Conservation (phyloP, 331 rosid species). For the Dryas integrifolia region DNA sequence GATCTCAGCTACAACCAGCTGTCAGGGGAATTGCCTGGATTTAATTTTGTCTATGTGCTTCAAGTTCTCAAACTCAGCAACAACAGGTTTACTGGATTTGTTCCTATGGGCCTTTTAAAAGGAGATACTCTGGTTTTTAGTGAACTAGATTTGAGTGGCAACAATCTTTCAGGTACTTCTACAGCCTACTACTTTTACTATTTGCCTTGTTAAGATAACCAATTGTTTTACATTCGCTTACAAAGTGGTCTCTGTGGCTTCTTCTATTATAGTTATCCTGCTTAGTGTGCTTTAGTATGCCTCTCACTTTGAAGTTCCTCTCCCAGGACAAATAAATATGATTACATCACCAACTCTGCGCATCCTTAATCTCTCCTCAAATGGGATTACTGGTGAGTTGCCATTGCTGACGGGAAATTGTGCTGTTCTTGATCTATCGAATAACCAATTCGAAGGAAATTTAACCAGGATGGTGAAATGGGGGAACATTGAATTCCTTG, state of each 20-base stretch:
- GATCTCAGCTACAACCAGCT: constrained; percentile 91
- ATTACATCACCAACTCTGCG: constrained; percentile 69
- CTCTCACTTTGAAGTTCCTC: constrained; percentile 34
- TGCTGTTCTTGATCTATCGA: constrained; percentile 84
- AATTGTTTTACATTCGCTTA: constrained; percentile 9
- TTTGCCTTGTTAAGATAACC: constrained; percentile 3
- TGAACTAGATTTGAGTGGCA: constrained; percentile 93
- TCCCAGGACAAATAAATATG: constrained; percentile 70
- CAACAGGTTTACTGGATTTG: constrained; percentile 76
- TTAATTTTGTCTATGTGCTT: constrained; percentile 88
- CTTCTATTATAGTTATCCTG: not conserved
- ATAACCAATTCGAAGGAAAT: constrained; percentile 75
- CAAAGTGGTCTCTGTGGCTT: constrained; percentile 14
- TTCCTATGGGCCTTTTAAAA: constrained; percentile 72
- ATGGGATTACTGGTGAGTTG: constrained; percentile 67
- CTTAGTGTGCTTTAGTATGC: constrained; percentile 14
- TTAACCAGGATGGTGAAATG: constrained; percentile 73
- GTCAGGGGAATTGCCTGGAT: constrained; percentile 88
- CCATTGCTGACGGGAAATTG: constrained; percentile 92
- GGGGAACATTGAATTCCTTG: constrained; percentile 89
- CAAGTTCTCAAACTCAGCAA: constrained; percentile 86
- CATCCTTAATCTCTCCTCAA: constrained; percentile 71
- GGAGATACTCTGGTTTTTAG: constrained; percentile 82
- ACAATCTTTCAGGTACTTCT: constrained; percentile 82
- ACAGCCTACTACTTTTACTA: not conserved